Base-by-base conservation (phyloP, 1,284 basidiomycete species). In the Leccinum proximum region DNA sequence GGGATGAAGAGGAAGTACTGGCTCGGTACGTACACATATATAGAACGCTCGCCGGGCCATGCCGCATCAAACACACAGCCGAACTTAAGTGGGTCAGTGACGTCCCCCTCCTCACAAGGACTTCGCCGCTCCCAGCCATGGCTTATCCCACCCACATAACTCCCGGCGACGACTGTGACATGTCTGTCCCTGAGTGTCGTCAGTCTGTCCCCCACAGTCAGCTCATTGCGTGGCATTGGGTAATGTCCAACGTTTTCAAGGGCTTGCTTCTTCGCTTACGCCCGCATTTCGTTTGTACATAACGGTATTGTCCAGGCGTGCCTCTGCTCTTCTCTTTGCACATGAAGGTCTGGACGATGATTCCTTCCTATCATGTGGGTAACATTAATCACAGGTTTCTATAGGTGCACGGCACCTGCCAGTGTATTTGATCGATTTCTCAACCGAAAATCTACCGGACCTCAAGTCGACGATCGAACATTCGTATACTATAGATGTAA, bases 381-480 rank as follows among this genome's bases (percentile, higher is more conserved):
- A 40, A 38, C 58, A 65, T 64, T 67, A 61, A 64, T 61, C 58
- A 54, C 11, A 18, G 63, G 66, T 50, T 59, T 63, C 3, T n/a
- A n/a, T 76, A 94, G 93, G 93, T 62, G 94, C 92, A 61, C 83
- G 82, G 64, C 92, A 92, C 72, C 81, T n/a, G n/a, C n/a, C n/a
- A n/a, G n/a, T 98, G 22, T 98, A 96, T 76, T 80, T 96, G 22
- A 77, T 96, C 42, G 96, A 98, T 75, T 92, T 85, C 71, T 84
- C 86, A 66, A 77, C 82, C 9, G 84, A 84, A 22, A 91, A 93
- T 68, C 81, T 97, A 18, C 87, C 87, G 3, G 80, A 87, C 60
- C 82, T 97, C 50, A 87, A 92, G 72, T 76, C 86, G 8, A 85
- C 84, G 2, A 88, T 97, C 64, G 78, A 86, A 70, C 78, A 79